Evolutionary conservation across 768 basidiomycete genomes (phyloP).

Genomic region (Heimioporus sp.): DNA sequence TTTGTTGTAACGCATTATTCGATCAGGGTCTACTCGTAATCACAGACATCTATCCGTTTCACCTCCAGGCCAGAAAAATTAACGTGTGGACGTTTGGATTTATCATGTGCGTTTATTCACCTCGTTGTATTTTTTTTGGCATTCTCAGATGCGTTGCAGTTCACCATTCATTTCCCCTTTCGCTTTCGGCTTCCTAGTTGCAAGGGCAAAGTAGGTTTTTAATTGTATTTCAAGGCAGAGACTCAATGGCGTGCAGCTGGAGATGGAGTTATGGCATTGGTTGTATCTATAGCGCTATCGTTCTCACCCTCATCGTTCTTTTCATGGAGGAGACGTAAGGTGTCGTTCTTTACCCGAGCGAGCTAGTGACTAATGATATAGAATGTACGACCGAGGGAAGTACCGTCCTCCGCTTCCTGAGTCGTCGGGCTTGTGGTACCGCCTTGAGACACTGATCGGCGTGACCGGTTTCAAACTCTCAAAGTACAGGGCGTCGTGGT

Average conservation of each 20-base stretch:
- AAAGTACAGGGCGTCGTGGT: slow-evolving; percentile 44
- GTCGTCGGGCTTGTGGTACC: slow-evolving; percentile 35
- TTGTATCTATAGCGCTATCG: slow-evolving; percentile 44
- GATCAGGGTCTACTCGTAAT: slow-evolving; percentile 43
- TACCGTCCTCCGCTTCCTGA: slow-evolving; percentile 27
- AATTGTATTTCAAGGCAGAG: no score
- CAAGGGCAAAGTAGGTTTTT: slow-evolving; percentile 21
- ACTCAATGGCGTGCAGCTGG: slow-evolving; percentile 32
- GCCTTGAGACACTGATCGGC: slow-evolving; percentile 47
- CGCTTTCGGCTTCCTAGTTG: slow-evolving; percentile 28
- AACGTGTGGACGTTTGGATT: slow-evolving; percentile 56
- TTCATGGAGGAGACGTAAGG: slow-evolving; percentile 51
- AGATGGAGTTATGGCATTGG: slow-evolving; percentile 55
- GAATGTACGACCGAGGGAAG: slow-evolving; percentile 49
- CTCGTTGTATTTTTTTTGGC: slow-evolving; percentile 25
- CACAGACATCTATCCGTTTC: slow-evolving; percentile 53
- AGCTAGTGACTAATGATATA: slow-evolving; percentile 15
- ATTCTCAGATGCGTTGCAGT: slow-evolving; percentile 27
- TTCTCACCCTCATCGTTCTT: slow-evolving; percentile 44
- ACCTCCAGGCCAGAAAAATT: slow-evolving; percentile 50
- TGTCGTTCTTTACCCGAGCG: neutral
- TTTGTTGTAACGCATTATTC: neutral
- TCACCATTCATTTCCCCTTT: slow-evolving; percentile 31
- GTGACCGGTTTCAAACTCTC: slow-evolving; percentile 46
- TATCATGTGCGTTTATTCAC: slow-evolving; percentile 46